Evolutionary conservation across 176 grass and related monocot species (phyloP).

Genomic region (Raddia guianensis): DNA sequence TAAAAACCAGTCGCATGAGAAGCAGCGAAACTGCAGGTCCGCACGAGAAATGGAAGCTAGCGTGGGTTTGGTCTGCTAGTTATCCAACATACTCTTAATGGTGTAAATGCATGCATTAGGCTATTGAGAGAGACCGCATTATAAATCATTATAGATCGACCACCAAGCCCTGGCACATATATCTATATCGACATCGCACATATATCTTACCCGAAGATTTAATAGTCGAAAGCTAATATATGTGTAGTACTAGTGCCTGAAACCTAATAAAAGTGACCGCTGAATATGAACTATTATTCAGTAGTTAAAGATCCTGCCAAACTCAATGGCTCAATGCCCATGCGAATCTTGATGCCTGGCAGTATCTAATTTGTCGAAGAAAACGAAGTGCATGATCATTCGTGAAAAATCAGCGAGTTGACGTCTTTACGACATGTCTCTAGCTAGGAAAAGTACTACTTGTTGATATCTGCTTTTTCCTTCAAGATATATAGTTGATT

Average conservation of each 20-base stretch:
- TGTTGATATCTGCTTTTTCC: background rate
- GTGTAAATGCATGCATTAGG: no score
- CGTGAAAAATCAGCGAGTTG: constrained; percentile 28
- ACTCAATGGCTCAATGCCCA: constrained; percentile 17
- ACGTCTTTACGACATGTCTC: constrained; percentile 18
- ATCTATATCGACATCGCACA: background rate
- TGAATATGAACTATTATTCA: constrained; percentile 6
- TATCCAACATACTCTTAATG: no score
- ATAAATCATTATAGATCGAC: no score
- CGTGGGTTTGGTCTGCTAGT: no score
- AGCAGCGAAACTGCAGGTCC: no score
- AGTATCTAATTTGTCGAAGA: constrained; percentile 30
- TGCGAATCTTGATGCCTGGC: constrained; percentile 37
- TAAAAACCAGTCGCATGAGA: no score
- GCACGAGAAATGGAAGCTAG: no score
- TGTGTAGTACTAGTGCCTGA: background rate
- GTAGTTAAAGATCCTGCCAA: constrained; percentile 38
- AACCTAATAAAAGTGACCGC: background rate
- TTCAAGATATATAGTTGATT: background rate
- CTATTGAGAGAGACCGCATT: no score
- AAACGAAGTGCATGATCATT: background rate
- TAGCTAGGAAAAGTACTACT: background rate
- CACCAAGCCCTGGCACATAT: no score
- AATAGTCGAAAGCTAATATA: background rate
- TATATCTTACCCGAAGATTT: background rate